phyloP scores from a whole-genome alignment of 2,329 filamentous ascomycete species.

The Alternaria infectoria region DNA sequence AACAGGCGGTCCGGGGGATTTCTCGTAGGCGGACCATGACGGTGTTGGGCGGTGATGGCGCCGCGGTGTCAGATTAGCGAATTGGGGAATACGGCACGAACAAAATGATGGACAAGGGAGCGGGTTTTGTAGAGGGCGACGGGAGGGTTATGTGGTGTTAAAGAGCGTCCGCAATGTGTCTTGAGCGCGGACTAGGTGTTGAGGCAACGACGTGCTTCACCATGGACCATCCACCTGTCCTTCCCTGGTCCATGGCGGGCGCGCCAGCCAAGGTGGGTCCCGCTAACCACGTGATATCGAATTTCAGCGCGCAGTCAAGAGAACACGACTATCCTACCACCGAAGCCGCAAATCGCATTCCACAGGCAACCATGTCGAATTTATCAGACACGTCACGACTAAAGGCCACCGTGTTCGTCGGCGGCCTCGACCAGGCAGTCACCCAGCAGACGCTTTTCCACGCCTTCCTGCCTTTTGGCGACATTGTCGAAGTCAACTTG shows the following conservation, averaged over 20 bases:
- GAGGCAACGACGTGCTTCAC: conserved; percentile 36
- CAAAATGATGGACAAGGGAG: conserved; percentile 20
- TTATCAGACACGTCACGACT: conserved; percentile 86
- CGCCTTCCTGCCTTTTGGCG: conserved; percentile 95
- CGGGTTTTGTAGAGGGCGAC: conserved; percentile 15
- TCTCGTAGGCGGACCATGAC: conserved; percentile 94
- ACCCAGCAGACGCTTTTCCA: conserved; percentile 79
- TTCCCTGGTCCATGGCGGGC: conserved; percentile 33
- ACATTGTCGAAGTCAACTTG: conserved; percentile 88
- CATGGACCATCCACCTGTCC: conserved; percentile 46
- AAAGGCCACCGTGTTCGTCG: conserved; percentile 92
- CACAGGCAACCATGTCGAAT: conserved; percentile 32
- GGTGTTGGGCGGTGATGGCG: conserved; percentile 43
- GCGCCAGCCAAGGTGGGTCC: conserved; percentile 14
- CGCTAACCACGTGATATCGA: conserved; percentile 34
- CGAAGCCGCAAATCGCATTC: not conserved
- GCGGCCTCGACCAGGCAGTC: conserved; percentile 81
- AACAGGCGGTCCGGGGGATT: conserved; percentile 94
- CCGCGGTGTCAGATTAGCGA: conserved; percentile 35
- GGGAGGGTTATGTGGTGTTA: conserved; percentile 23
- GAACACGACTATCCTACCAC: not conserved
- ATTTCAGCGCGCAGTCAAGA: conserved; percentile 16
- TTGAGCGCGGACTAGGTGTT: conserved; percentile 18
- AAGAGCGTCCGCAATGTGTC: conserved; percentile 28
- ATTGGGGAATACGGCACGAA: conserved; percentile 24